Evolutionary conservation across 371 early-diverging fungal species (phyloP).

Genomic region (Haplosporangium sp.): DNA sequence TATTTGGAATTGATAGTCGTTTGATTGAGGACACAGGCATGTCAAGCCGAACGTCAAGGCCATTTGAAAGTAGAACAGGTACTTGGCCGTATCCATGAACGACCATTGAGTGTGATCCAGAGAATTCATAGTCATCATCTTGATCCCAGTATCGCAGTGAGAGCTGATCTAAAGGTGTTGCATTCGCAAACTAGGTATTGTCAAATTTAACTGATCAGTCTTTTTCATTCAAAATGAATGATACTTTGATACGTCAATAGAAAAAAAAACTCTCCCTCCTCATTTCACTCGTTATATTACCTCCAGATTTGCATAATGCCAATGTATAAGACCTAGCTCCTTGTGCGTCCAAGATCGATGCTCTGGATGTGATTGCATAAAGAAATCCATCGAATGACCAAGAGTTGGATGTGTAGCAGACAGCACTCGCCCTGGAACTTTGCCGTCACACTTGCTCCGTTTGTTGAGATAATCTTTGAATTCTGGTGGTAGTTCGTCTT

Average conservation of each 20-base stretch:
- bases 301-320: slow-evolving; percentile 61
- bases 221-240: no score
- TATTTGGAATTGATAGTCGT: background rate
- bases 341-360: slow-evolving; percentile 31
- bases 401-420: slow-evolving; percentile 37
- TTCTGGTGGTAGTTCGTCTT: slow-evolving; percentile 15
- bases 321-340: slow-evolving; percentile 57
- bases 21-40: slow-evolving; percentile 40
- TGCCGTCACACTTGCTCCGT: slow-evolving; percentile 17
- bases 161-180: slow-evolving; percentile 51
- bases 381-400: slow-evolving; percentile 57
- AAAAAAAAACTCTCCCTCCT: no score
- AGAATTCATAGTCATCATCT: slow-evolving; percentile 58
- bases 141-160: slow-evolving; percentile 60
- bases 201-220: background rate
- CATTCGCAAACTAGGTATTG: slow-evolving; percentile 58
- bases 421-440: slow-evolving; percentile 14
- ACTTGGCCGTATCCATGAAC: slow-evolving; percentile 58
- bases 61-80: slow-evolving; percentile 49
- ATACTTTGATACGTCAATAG: no score
- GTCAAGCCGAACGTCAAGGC: slow-evolving; percentile 48
- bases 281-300: slow-evolving; percentile 6
- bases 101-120: slow-evolving; percentile 58
- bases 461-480: slow-evolving; percentile 9
- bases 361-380: slow-evolving; percentile 54